These are phyloP conservation scores for Thermochaetoides thermophila DNA, from an alignment of 495 filamentous ascomycete genomes.

Conservation along the genomic window DNA sequence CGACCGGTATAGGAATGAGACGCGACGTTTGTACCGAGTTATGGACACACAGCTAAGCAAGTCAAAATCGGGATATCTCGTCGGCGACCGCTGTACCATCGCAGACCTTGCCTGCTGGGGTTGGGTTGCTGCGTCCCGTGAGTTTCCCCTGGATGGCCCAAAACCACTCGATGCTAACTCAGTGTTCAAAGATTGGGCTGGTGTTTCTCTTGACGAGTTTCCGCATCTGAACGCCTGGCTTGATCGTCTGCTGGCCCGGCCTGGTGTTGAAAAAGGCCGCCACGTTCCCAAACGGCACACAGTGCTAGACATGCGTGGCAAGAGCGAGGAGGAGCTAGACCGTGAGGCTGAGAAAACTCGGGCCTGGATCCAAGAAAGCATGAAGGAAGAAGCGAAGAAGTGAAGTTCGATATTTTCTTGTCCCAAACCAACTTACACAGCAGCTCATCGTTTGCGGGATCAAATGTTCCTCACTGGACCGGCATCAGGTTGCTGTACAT, in stretches of 20 bases:
- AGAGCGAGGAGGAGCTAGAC: constrained; percentile 34
- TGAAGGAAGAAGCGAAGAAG: constrained; percentile 53
- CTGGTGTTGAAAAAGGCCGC: constrained; percentile 60
- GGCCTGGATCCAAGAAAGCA: constrained; percentile 49
- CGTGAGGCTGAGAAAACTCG: constrained; percentile 31
- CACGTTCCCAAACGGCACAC: constrained; percentile 58
- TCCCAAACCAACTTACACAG: neutral
- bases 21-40: constrained; percentile 63
- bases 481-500: too few relatives aligned
- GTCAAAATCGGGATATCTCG: constrained; percentile 52
- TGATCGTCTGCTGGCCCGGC: constrained; percentile 45
- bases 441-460: neutral
- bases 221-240: constrained; percentile 54
- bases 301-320: constrained; percentile 35
- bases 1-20: constrained; percentile 70
- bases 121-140: constrained; percentile 43
- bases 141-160: too few relatives aligned
- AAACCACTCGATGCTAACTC: neutral
- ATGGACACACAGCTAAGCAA: constrained; percentile 57
- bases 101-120: constrained; percentile 75
- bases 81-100: constrained; percentile 66
- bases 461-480: too few relatives aligned
- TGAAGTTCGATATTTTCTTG: neutral
- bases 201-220: constrained; percentile 64
- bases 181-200: constrained; percentile 45